Percentiles rank a stretch among this genome's conserved stretches.
phyloP scores from a whole-genome alignment of 768 basidiomycete species.

The Artomyces pyxidatus region DNA sequence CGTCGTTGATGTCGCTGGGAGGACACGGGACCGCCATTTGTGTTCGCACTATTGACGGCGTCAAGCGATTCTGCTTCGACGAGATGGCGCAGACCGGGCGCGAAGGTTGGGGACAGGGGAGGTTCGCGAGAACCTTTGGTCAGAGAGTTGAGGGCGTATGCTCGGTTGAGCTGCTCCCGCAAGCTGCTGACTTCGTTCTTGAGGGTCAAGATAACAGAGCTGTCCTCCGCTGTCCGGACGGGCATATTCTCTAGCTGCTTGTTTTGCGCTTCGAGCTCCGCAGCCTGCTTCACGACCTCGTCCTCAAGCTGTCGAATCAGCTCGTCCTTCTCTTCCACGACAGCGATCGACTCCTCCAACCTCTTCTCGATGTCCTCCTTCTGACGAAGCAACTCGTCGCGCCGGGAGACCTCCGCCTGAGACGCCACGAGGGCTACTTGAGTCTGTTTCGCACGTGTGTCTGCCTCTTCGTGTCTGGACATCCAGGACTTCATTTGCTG shows the following conservation, averaged over 20 bases:
- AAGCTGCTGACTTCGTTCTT: conserved; percentile 89
- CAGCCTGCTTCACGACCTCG: conserved; percentile 65
- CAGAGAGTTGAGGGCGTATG: conserved; percentile 86
- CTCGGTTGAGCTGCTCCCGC: conserved; percentile 91
- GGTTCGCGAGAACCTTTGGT: conserved; percentile 67
- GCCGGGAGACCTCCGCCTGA: conserved; percentile 62
- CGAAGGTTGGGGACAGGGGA: conserved; percentile 80
- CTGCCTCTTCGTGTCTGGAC: conserved; percentile 81
- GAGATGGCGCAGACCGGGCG: conserved; percentile 60
- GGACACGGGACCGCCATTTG: conserved; percentile 26
- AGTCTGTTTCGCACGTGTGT: conserved; percentile 62
- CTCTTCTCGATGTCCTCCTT: conserved; percentile 77
- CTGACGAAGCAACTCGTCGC: conserved; percentile 63
- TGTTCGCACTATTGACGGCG: too few relatives aligned
- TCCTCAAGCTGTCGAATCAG: conserved; percentile 74
- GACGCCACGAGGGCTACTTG: conserved; percentile 61
- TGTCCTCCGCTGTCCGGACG: conserved; percentile 69
- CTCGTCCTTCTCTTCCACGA: conserved; percentile 76
- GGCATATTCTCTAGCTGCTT: conserved; percentile 59
- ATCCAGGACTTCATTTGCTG: conserved; percentile 82
- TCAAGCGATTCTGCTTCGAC: conserved; percentile 33
- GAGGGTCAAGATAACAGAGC: conserved; percentile 77
- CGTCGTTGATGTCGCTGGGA: conserved; percentile 66
- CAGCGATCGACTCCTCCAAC: conserved; percentile 68
- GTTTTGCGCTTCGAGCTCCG: conserved; percentile 71